Percentiles rank a stretch among this genome's conserved stretches.
Conservation (phyloP, 2,329 filamentous ascomycete genomes). For the Drechslerella coelobrocha region DNA sequence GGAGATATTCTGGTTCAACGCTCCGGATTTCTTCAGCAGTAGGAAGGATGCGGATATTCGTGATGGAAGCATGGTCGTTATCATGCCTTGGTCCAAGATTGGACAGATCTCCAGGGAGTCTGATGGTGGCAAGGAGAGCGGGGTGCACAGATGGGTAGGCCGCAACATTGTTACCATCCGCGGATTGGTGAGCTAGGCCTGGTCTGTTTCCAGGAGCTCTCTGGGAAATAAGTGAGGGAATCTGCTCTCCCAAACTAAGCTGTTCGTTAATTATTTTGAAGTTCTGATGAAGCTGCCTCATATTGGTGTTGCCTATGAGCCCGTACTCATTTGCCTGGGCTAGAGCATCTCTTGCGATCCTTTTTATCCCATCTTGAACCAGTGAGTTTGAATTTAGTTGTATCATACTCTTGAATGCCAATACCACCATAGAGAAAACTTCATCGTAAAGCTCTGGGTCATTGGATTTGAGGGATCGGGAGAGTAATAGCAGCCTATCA, state of each 20-base stretch:
- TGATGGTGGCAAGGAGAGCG: conserved; percentile 36
- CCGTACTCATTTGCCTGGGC: conserved; percentile 51
- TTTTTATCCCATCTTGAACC: conserved; percentile 51
- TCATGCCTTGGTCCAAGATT: conserved; percentile 54
- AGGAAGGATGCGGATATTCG: conserved; percentile 56
- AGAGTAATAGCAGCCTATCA: conserved; percentile 53
- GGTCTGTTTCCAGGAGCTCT: conserved; percentile 9
- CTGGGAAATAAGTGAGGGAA: conserved; percentile 49
- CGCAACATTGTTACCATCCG: conserved; percentile 5
- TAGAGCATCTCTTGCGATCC: conserved; percentile 50
- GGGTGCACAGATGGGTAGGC: conserved; percentile 22
- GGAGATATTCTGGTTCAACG: conserved; percentile 51
- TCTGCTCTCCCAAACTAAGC: conserved; percentile 53
- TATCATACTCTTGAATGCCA: conserved; percentile 39
- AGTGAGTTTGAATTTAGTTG: conserved; percentile 53
- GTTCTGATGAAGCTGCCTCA: conserved; percentile 45
- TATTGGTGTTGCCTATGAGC: conserved; percentile 49
- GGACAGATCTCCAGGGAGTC: conserved; percentile 54
- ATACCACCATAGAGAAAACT: conserved; percentile 42
- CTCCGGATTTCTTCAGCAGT: conserved; percentile 56
- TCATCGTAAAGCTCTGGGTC: conserved; percentile 16
- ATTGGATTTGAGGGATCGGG: conserved; percentile 28
- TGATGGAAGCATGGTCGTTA: conserved; percentile 55
- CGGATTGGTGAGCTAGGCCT: conserved; percentile 5
- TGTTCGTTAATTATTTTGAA: conserved; percentile 52